A percentile compares a stretch with the other conserved stretches of the same genome.
Evolutionary conservation across 1,284 basidiomycete species (phyloP).

Genomic region (Puccinia coronata): DNA sequence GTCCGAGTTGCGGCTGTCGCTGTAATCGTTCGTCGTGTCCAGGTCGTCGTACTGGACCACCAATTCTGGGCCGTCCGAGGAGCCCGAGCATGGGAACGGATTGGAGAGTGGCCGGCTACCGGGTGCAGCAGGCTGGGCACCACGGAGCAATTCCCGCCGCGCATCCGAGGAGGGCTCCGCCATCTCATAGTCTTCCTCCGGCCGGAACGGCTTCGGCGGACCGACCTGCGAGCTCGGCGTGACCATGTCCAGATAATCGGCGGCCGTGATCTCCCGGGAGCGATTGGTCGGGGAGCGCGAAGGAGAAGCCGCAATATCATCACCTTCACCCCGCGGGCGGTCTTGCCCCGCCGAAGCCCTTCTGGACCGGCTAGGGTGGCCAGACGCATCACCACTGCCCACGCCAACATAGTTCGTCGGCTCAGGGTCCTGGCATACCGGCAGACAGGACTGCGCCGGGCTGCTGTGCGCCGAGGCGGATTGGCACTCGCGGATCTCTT

Average conservation of each 20-base stretch:
- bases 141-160: neutral
- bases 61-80: slow-evolving; percentile 7
- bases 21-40: slow-evolving; percentile 43
- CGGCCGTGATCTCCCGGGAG: slow-evolving; percentile 8
- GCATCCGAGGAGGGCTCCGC: neutral
- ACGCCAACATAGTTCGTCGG: slow-evolving; percentile 18
- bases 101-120: neutral
- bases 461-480: slow-evolving; percentile 1
- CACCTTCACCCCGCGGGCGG: neutral
- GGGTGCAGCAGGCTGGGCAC: neutral
- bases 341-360: neutral
- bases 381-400: neutral
- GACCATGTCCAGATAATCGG: slow-evolving; percentile 9
- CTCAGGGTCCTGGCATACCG: slow-evolving; percentile 7
- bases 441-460: neutral
- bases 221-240: neutral
- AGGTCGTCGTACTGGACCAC: slow-evolving; percentile 43
- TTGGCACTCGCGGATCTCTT: slow-evolving; percentile 25
- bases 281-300: neutral
- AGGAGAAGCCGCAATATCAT: neutral
- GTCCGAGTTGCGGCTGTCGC: slow-evolving; percentile 19
- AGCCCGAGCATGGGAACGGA: neutral
- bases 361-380: neutral
- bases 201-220: neutral
- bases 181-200: neutral